Conservation (phyloP, 352 stramenopile genomes). For the Phytophthora idaei region DNA sequence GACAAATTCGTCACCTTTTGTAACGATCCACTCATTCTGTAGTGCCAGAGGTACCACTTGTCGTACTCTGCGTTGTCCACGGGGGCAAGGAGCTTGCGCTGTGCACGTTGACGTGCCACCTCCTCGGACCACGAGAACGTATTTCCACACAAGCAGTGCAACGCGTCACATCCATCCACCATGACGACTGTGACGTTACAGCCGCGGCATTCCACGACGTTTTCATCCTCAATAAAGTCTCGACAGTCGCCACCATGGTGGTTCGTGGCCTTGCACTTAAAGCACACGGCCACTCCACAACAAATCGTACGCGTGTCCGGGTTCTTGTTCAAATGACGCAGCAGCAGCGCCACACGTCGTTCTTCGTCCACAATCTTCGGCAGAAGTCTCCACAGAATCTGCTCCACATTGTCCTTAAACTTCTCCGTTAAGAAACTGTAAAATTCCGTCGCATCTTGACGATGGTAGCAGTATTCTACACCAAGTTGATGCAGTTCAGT, state of each 20-base stretch:
- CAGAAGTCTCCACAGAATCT: conserved; percentile 42
- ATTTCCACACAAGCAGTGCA: conserved; percentile 58
- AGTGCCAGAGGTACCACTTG: conserved; percentile 42
- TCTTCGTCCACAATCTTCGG: conserved; percentile 57
- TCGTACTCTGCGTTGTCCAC: conserved; percentile 30
- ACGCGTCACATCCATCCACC: conserved; percentile 61
- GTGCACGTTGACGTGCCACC: conserved; percentile 50
- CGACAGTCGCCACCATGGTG: conserved; percentile 56
- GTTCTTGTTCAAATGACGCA: conserved; percentile 50
- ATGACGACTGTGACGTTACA: conserved; percentile 69
- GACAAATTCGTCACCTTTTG: conserved; percentile 38
- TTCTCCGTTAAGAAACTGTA: conserved; percentile 41
- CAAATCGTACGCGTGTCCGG: conserved; percentile 56
- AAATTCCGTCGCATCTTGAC: conserved; percentile 28
- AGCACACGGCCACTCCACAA: conserved; percentile 52
- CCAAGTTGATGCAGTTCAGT: conserved; percentile 26
- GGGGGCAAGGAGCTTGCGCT: conserved; percentile 54
- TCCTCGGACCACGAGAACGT: conserved; percentile 59
- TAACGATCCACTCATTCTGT: conserved; percentile 22
- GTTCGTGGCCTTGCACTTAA: conserved; percentile 62
- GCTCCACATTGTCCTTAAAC: conserved; percentile 29
- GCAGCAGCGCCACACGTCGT: conserved; percentile 52
- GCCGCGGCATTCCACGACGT: conserved; percentile 55
- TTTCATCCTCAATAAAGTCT: conserved; percentile 63
- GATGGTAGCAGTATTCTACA: conserved; percentile 52